Percentiles rank a stretch among this genome's conserved stretches.
phyloP scores from a whole-genome alignment of 345 rosid species.

The Rubroshorea leprosula region DNA sequence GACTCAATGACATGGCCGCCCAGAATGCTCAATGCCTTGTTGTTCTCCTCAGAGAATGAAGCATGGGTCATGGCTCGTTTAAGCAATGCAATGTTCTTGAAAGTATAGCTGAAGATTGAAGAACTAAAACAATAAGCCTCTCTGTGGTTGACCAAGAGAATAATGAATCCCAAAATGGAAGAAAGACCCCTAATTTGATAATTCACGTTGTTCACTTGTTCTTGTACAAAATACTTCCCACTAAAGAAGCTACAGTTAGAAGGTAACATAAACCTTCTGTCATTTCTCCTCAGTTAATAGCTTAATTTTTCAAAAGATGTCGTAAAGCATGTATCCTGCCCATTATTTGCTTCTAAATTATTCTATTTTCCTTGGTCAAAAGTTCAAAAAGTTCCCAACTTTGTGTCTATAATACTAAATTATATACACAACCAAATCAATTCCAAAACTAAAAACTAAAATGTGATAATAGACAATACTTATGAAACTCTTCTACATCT shows the following conservation, averaged over 20 bases:
- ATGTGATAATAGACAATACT: too few species aligned
- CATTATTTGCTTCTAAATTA: too few species aligned
- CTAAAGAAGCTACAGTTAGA: too few species aligned
- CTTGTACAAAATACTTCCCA: not conserved
- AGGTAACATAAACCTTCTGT: too few species aligned
- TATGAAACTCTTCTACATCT: too few species aligned
- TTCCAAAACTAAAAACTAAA: not conserved
- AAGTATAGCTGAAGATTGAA: conserved; percentile 39
- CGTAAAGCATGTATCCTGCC: too few species aligned
- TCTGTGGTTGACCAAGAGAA: not conserved
- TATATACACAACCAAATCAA: not conserved
- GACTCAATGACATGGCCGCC: conserved; percentile 52
- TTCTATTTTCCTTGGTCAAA: too few species aligned
- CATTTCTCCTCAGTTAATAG: too few species aligned
- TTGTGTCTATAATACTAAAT: too few species aligned
- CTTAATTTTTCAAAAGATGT: too few species aligned
- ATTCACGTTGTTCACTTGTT: not conserved
- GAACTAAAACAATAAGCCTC: conserved; percentile 6
- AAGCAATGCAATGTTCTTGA: conserved; percentile 40
- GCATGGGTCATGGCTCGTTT: conserved; percentile 68
- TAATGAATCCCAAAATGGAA: too few species aligned
- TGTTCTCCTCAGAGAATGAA: conserved; percentile 64
- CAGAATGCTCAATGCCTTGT: conserved; percentile 51
- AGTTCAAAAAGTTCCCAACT: not conserved
- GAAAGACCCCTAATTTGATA: not conserved